Percentiles rank a stretch among this genome's conserved stretches.
Evolutionary conservation across 1,139 yeast genomes (phyloP).

Genomic region (Lodderomyces margitis): DNA sequence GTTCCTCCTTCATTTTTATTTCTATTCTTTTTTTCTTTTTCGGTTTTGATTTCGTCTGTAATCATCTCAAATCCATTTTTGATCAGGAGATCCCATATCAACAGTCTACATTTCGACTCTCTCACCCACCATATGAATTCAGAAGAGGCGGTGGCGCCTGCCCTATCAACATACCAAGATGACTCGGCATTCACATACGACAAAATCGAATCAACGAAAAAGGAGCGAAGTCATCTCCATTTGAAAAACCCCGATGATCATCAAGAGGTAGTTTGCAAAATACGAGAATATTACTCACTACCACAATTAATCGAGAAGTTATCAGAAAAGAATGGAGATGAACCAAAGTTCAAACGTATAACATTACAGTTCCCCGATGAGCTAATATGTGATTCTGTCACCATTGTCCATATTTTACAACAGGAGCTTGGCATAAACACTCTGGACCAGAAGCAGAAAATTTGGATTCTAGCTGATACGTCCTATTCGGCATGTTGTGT

Average conservation of each 20-base stretch:
- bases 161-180: constrained; percentile 60
- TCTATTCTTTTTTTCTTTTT: not conserved
- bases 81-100: too few relatives aligned
- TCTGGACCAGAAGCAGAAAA: constrained; percentile 9
- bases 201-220: constrained; percentile 28
- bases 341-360: constrained; percentile 42
- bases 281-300: constrained; percentile 53
- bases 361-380: constrained; percentile 91
- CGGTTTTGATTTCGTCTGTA: not conserved
- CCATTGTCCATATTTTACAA: constrained; percentile 55
- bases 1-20: too few relatives aligned
- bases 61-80: too few relatives aligned
- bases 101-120: too few relatives aligned
- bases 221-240: constrained; percentile 34
- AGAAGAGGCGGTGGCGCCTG: constrained; percentile 45
- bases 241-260: constrained; percentile 20
- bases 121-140: constrained; percentile 8
- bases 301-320: constrained; percentile 43
- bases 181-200: constrained; percentile 48
- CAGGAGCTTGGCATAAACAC: constrained; percentile 11
- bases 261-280: constrained; percentile 26
- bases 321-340: constrained; percentile 18
- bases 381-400: constrained; percentile 74
- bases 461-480: constrained; percentile 89
- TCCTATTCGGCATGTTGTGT: constrained; percentile 95